Evolutionary conservation across 2,329 filamentous ascomycete genomes (phyloP).

Genomic region (Mycosphaerella sp.): DNA sequence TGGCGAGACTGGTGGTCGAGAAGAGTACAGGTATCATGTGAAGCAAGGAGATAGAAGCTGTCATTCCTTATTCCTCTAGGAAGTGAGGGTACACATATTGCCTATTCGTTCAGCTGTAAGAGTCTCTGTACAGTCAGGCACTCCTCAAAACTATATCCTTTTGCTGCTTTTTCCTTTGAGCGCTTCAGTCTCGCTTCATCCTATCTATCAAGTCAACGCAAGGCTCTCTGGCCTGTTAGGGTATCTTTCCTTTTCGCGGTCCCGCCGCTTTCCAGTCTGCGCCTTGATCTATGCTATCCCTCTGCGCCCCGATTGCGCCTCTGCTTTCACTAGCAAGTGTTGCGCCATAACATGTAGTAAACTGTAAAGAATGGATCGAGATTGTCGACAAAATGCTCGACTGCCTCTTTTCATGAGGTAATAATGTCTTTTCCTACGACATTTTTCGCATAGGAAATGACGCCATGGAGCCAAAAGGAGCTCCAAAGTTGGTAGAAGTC

Average conservation of each 20-base stretch:
- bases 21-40: not conserved
- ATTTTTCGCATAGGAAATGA: slow-evolving; percentile 26
- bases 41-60: not conserved
- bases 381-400: not conserved
- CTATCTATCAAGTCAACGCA: slow-evolving; percentile 6
- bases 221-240: slow-evolving; percentile 11
- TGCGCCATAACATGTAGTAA: slow-evolving; percentile 4
- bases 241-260: slow-evolving; percentile 7
- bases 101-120: not conserved
- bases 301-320: not conserved
- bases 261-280: not conserved
- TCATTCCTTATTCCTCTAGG: not conserved
- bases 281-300: not conserved
- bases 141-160: not conserved
- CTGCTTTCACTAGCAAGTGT: not conserved
- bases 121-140: not conserved
- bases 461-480: slow-evolving; percentile 33
- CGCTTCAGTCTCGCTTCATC: not conserved
- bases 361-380: slow-evolving; percentile 8
- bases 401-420: not conserved
- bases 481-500: slow-evolving; percentile 34
- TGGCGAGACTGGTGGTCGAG: too few species aligned
- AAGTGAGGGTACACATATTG: not conserved
- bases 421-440: slow-evolving; percentile 15
- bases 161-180: not conserved